A percentile compares a stretch with the other conserved stretches of the same genome.
Evolutionary conservation across 2,329 filamentous ascomycete species (phyloP).

Genomic region (Penicillium sumatraense): DNA sequence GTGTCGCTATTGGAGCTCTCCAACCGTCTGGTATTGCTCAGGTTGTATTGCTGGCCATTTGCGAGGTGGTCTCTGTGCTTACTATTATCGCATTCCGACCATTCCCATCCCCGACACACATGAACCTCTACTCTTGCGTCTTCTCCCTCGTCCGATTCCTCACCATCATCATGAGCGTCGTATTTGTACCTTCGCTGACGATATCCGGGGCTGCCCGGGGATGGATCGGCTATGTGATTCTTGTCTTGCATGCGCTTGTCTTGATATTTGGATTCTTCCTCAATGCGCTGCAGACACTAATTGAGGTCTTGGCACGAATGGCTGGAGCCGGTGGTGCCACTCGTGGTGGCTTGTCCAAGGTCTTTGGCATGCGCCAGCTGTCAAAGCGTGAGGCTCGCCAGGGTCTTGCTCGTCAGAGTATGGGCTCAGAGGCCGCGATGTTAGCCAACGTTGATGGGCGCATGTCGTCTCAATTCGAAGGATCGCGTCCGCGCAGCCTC

Average conservation of each 20-base stretch:
- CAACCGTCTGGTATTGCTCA: constrained; percentile 93
- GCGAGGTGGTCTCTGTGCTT: constrained; percentile 87
- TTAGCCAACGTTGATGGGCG: constrained; percentile 69
- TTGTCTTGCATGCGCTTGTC: constrained; percentile 82
- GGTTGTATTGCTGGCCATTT: constrained; percentile 87
- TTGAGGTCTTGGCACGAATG: constrained; percentile 84
- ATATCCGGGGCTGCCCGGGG: constrained; percentile 80
- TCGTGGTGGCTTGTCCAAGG: constrained; percentile 81
- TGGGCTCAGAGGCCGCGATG: constrained; percentile 82
- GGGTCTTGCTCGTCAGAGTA: constrained; percentile 74
- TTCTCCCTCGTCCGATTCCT: constrained; percentile 79
- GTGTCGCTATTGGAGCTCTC: constrained; percentile 87
- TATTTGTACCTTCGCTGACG: constrained; percentile 82
- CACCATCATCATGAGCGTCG: constrained; percentile 74
- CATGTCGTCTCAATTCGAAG: constrained; percentile 61
- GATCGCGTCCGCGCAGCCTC: constrained; percentile 60
- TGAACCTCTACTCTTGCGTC: constrained; percentile 93
- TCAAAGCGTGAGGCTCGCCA: constrained; percentile 71
- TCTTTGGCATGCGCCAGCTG: constrained; percentile 88
- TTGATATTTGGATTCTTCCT: constrained; percentile 91
- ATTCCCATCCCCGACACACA: constrained; percentile 88
- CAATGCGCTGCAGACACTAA: constrained; percentile 85
- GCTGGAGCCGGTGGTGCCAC: constrained; percentile 78
- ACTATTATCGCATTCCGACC: constrained; percentile 88
- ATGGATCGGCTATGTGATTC: constrained; percentile 93